Evolutionary conservation across 2,329 filamentous ascomycete species (phyloP).

Genomic region (Geosmithia flava): DNA sequence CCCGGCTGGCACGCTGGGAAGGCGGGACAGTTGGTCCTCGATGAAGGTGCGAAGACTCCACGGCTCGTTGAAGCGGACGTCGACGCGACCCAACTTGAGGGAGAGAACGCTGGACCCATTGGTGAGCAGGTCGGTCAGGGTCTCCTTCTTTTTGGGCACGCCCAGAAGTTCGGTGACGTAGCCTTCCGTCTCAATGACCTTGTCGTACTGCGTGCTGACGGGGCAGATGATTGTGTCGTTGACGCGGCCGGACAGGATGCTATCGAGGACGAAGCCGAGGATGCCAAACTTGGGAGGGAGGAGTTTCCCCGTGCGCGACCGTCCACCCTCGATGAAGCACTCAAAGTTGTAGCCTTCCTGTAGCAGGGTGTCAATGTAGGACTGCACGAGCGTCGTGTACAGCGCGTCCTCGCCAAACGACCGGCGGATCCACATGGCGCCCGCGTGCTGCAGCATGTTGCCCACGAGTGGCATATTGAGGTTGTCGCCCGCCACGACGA

Average conservation of each 20-base stretch:
- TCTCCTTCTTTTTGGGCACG: conserved; percentile 91
- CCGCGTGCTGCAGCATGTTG: conserved; percentile 85
- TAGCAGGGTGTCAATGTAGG: conserved; percentile 86
- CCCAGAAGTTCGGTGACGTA: conserved; percentile 92
- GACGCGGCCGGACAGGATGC: conserved; percentile 75
- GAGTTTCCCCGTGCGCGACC: conserved; percentile 87
- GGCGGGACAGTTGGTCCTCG: conserved; percentile 53
- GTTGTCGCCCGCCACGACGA: conserved; percentile 92
- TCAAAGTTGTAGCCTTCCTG: conserved; percentile 90
- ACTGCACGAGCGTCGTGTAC: conserved; percentile 86
- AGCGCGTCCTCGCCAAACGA: conserved; percentile 86
- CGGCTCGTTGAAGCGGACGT: conserved; percentile 91
- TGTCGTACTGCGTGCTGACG: conserved; percentile 96
- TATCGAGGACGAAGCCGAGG: conserved; percentile 81
- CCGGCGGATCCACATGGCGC: conserved; percentile 90
- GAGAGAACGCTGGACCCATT: conserved; percentile 77
- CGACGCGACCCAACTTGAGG: conserved; percentile 78
- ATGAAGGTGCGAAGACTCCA: conserved; percentile 85
- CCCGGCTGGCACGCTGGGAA: conserved; percentile 28
- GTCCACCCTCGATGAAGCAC: conserved; percentile 93
- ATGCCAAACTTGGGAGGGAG: conserved; percentile 94
- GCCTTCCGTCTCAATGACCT: conserved; percentile 94
- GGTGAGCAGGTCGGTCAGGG: conserved; percentile 78
- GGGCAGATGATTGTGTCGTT: conserved; percentile 89
- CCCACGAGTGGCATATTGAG: conserved; percentile 89